Base-by-base conservation (phyloP, 2,329 filamentous ascomycete species). In the Arthrocladium fulminans region DNA sequence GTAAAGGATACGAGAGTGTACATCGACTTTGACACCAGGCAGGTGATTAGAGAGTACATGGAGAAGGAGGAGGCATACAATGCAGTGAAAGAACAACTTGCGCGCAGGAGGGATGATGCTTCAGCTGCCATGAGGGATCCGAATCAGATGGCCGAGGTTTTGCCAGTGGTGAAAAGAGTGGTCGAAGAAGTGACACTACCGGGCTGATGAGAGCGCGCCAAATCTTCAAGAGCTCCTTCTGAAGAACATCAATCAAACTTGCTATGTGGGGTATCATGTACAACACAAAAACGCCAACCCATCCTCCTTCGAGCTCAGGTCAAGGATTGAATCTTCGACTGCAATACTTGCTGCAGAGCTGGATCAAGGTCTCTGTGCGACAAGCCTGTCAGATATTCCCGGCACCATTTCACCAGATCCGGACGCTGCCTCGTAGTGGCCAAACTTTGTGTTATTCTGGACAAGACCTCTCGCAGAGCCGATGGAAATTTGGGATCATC, bases 1-100 rank as follows among this genome's bases (percentile, higher is more conserved):
- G 79, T 98, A 49, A 76, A 90, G 48, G 92, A 98, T 63, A 97
- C 90, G 1, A 76, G 92, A 53, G 74, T 98, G 27, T 98, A 94
- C 65, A 79, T 96, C 48, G 92, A 98, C 63, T 95, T 97, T 64
- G 79, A 73, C 35, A 81, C 76, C 15, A 79, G 83, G 44, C 79
- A 86, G 61, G 83, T 97, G 24, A 83, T 94, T 24, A 75, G 90
- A 54, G 90, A 98, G 68, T 96, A 95, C 61, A 86, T 86, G 17
- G 83, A 84, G n/a, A 83, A 85, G 63, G 90, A 98, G 70, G 84
- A 84, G 45, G 75, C 71, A 46, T 96, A 94, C 64, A 83, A 83
- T 23, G 79, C 80, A 27, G 80, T 95, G 9, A 83, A 83, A 63
- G 73, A 75, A 72, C 84, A 86, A 65, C 65, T 80, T 29, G 73